Conservation (phyloP, 805 yeast species). For the Starmerella apis region DNA sequence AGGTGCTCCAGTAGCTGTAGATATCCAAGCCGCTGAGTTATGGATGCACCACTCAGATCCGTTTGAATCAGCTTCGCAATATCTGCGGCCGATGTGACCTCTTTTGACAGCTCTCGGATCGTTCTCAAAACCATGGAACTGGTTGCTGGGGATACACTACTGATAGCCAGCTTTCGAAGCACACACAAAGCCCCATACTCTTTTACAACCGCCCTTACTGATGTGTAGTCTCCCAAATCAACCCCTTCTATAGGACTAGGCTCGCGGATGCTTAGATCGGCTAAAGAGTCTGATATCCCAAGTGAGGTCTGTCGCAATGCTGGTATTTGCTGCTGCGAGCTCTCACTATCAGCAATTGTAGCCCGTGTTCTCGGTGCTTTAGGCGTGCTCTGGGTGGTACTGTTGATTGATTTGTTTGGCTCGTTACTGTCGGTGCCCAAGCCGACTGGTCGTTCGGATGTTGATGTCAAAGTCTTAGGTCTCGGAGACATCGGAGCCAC, state of each 20-base stretch:
- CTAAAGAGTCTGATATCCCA: conserved; percentile 5
- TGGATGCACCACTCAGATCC: conserved; percentile 6
- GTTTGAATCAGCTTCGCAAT: conserved; percentile 1
- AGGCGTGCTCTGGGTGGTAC: background rate
- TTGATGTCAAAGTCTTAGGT: background rate
- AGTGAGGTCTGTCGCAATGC: background rate
- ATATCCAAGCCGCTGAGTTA: conserved; percentile 8
- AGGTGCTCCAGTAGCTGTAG: conserved; percentile 4
- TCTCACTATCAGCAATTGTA: background rate
- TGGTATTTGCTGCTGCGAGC: background rate
- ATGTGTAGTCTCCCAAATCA: background rate
- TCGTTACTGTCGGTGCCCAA: background rate
- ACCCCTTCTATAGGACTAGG: background rate
- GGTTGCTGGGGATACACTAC: background rate
- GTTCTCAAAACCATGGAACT: background rate
- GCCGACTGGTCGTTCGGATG: background rate
- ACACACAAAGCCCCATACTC: background rate
- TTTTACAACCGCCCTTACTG: background rate
- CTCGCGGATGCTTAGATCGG: conserved; percentile 9
- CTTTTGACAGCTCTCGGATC: background rate
- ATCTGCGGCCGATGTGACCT: conserved; percentile 2
- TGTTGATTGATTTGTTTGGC: background rate
- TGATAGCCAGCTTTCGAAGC: background rate
- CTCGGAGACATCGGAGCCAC: background rate
- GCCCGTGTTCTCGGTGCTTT: background rate